Base-by-base conservation (phyloP, 2,329 filamentous ascomycete genomes). In the Nemania bipapillata region DNA sequence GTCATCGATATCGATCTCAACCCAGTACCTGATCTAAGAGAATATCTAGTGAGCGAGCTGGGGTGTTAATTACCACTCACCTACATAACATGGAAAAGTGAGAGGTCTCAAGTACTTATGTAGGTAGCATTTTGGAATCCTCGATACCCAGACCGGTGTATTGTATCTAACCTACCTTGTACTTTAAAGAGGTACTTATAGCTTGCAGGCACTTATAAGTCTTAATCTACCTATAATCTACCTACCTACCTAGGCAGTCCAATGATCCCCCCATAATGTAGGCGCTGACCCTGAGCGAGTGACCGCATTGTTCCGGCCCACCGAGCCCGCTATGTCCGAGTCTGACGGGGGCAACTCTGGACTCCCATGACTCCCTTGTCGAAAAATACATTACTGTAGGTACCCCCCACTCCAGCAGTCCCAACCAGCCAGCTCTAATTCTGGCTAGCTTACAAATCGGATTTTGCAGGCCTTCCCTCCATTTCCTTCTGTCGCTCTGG, bases 401-500 rank as follows among this genome's bases (percentile, higher is more conserved):
- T n/a, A n/a, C 12, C 32, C 40, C 49, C 67, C 35, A 45, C 40
- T 22, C 40, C 24, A 50, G 22, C 55, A 45, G 4, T 42, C 42
- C 32, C 7, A 22, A 24, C 50, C 35, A 52, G 17, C 52, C 47
- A 50, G 22, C 58, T 63, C 69, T 58, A 32, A 63, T 54, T 71
- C 63, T 64, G 40, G 63, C 56, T 69, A 68, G 76, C 75, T 77
- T 77, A 77, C 75, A 77, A 77, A 77, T 77, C 75, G 72, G 73
- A 77, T 76, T 76, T 72, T 68, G 68, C 71, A 66, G n/a, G 37
- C 70, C 73, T 75, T 77, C 75, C 75, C 74, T 77, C 67, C 59
- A 74, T 70, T 78, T 78, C 76, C 73, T 73, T 75, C 74, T 67
- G 55, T 47, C 57, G 40, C 49, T n/a, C 54, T 40, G 22, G 40